Evolutionary conservation across 2,329 filamentous ascomycete species (phyloP).

Genomic region (Alternaria triticina): DNA sequence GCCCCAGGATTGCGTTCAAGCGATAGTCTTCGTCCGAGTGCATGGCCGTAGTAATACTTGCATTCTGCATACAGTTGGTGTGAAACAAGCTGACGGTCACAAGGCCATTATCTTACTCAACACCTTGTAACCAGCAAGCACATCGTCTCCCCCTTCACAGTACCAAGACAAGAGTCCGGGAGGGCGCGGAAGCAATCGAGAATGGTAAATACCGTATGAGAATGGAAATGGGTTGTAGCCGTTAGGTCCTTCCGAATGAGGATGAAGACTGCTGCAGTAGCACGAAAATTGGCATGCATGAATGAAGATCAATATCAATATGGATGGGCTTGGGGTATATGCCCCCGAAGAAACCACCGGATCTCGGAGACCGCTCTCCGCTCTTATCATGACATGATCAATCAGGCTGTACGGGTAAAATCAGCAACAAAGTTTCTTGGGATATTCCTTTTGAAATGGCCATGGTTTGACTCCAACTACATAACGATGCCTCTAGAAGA

Average conservation of each 20-base stretch:
- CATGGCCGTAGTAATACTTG: not conserved
- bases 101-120: not conserved
- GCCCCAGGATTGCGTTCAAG: not conserved
- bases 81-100: not conserved
- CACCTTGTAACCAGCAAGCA: not conserved
- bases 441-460: not conserved
- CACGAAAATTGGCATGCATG: not conserved
- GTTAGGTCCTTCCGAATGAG: not conserved
- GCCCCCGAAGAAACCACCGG: not conserved
- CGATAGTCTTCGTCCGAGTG: not conserved
- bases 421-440: not conserved
- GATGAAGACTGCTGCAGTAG: not conserved
- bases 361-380: fast-evolving
- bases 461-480: not conserved
- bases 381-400: not conserved
- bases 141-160: not conserved
- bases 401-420: not conserved
- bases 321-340: not conserved
- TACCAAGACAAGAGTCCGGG: not conserved
- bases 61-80: not conserved
- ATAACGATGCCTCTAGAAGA: not conserved
- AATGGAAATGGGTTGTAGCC: not conserved
- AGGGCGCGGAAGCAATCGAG: not conserved
- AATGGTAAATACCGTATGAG: not conserved
- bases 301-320: not conserved